Conservation (phyloP, 2,329 filamentous ascomycete species). For the Penicillium carneum region DNA sequence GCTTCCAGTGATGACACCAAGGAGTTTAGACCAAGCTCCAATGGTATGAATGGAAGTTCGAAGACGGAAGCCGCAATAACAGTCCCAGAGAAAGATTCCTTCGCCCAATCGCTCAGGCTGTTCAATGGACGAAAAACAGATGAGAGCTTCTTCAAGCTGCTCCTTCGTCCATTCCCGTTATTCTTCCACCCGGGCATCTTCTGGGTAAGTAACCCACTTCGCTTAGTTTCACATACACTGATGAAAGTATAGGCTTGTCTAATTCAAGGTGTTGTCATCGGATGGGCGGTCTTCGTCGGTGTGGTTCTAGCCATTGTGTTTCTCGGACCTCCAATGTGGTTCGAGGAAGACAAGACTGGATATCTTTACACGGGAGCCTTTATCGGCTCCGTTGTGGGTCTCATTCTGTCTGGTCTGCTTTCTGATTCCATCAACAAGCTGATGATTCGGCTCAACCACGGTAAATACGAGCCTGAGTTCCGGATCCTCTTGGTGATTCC, state of each 20-base stretch:
- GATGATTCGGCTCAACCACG: conserved; percentile 76
- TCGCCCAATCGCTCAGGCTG: conserved; percentile 66
- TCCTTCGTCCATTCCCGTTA: conserved; percentile 78
- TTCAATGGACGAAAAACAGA: conserved; percentile 85
- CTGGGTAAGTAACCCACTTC: conserved; percentile 62
- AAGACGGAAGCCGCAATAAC: conserved; percentile 20
- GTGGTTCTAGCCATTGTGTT: conserved; percentile 84
- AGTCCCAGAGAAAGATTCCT: conserved; percentile 62
- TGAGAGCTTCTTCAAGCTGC: conserved; percentile 71
- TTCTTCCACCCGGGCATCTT: conserved; percentile 84
- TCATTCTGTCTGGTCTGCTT: conserved; percentile 74
- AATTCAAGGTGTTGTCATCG: conserved; percentile 88
- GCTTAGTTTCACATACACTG: conserved; percentile 7
- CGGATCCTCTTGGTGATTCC: conserved; percentile 82
- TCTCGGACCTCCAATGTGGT: conserved; percentile 80
- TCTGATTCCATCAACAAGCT: conserved; percentile 74
- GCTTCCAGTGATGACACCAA: conserved; percentile 25
- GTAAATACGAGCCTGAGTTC: conserved; percentile 91
- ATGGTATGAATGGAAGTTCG: conserved; percentile 8
- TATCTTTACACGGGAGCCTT: conserved; percentile 88
- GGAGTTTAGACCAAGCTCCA: conserved; percentile 8
- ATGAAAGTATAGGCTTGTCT: conserved; percentile 61
- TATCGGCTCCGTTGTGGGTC: conserved; percentile 79
- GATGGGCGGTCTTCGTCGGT: conserved; percentile 93
- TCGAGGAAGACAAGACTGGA: conserved; percentile 80